These are phyloP conservation scores for Bruguiera parviflora DNA, from an alignment of 345 rosid genomes.

Conservation along the genomic window DNA sequence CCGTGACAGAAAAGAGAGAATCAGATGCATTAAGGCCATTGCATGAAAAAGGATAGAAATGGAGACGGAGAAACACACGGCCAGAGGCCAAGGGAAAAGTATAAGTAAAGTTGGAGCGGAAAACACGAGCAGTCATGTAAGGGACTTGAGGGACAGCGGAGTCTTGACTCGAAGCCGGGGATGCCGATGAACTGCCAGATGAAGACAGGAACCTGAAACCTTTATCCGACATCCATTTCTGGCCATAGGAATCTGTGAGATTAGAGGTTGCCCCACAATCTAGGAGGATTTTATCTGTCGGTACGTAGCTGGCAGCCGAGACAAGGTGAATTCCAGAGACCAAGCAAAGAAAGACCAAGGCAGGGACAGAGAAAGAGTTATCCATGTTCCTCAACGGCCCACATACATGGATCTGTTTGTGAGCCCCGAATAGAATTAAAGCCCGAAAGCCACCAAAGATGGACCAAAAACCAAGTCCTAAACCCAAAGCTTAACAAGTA, in stretches of 20 bases:
- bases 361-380: background rate
- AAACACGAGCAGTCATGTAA: conserved; percentile 1
- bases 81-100: background rate
- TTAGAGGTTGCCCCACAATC: background rate
- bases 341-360: background rate
- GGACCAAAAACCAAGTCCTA: too few species aligned
- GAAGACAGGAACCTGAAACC: background rate
- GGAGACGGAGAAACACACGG: conserved; percentile 7
- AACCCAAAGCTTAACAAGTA: too few species aligned
- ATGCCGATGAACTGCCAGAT: background rate
- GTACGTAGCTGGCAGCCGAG: background rate
- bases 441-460: too few species aligned
- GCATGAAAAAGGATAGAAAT: conserved; percentile 7
- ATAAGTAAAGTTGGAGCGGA: background rate
- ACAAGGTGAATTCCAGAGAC: background rate
- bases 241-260: background rate
- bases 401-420: too few species aligned
- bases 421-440: too few species aligned
- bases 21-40: background rate
- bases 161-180: background rate
- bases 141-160: background rate
- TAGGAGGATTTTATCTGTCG: background rate
- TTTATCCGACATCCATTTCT: background rate
- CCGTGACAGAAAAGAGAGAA: conserved; percentile 1
- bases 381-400: background rate